Percentiles rank a stretch among this genome's conserved stretches.
Evolutionary conservation across 2,329 filamentous ascomycete genomes (phyloP).

Genomic region (Leptosphaerulina australis): DNA sequence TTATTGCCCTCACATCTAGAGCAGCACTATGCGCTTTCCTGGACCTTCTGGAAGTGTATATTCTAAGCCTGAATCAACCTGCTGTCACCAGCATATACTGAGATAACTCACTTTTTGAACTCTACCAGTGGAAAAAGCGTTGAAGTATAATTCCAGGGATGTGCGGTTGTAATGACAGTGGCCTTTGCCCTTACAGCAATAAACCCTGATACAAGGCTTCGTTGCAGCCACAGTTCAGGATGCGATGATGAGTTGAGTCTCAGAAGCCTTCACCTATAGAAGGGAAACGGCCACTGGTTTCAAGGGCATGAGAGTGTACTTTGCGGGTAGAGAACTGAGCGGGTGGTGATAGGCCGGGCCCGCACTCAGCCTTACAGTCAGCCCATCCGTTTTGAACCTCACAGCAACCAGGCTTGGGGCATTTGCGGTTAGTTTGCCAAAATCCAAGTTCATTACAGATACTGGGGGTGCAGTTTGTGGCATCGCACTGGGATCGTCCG

Average conservation of each 20-base stretch:
- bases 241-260: background rate
- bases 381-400: slow-evolving; percentile 7
- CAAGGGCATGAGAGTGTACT: background rate
- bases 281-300: background rate
- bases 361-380: slow-evolving; percentile 12
- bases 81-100: too few relatives aligned
- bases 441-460: slow-evolving; percentile 6
- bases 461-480: slow-evolving; percentile 1
- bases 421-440: slow-evolving; percentile 16
- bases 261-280: background rate
- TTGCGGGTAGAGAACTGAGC: background rate
- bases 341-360: slow-evolving; percentile 1
- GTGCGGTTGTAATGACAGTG: background rate
- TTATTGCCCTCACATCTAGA: too few relatives aligned
- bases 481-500: slow-evolving; percentile 6
- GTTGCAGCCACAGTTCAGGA: background rate
- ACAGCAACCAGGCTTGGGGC: slow-evolving; percentile 14
- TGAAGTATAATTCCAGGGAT: background rate
- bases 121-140: background rate
- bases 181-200: background rate
- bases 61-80: too few relatives aligned
- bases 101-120: background rate
- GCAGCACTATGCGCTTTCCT: too few relatives aligned
- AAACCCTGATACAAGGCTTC: background rate
- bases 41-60: too few relatives aligned